phyloP scores from a whole-genome alignment of 1,284 basidiomycete species.

The Sporisorium reilianum region DNA sequence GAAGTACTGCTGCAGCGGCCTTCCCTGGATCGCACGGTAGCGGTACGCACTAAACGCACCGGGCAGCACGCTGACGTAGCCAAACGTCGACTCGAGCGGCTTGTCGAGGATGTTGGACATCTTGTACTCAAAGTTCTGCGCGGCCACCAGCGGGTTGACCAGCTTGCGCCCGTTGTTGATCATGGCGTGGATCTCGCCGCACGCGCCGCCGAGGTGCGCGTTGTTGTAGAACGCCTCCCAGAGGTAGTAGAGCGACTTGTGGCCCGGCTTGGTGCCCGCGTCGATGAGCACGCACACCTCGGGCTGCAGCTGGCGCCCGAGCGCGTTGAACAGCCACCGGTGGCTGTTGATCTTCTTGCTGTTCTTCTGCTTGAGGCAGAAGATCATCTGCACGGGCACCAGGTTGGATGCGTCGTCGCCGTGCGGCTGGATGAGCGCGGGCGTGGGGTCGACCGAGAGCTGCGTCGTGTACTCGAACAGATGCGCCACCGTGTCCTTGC shows the following conservation, averaged over 20 bases:
- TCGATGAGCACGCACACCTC: constrained; percentile 68
- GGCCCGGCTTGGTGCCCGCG: constrained; percentile 68
- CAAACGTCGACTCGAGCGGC: constrained; percentile 92
- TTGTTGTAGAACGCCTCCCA: constrained; percentile 70
- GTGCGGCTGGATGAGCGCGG: constrained; percentile 89
- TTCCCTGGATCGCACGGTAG: constrained; percentile 88
- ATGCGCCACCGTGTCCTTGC: constrained; percentile 84
- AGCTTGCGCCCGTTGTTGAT: constrained; percentile 65
- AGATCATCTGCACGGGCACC: constrained; percentile 93
- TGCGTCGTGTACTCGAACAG: constrained; percentile 80
- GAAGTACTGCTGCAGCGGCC: constrained; percentile 96
- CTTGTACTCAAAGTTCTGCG: constrained; percentile 97
- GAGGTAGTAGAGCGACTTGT: constrained; percentile 66
- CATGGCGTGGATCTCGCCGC: constrained; percentile 69
- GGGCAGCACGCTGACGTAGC: constrained; percentile 89
- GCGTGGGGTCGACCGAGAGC: constrained; percentile 82
- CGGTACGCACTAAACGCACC: constrained; percentile 97
- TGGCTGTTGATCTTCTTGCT: constrained; percentile 76
- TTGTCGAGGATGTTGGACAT: constrained; percentile 84
- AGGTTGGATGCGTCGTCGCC: constrained; percentile 83
- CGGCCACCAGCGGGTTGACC: constrained; percentile 73
- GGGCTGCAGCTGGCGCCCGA: constrained; percentile 77
- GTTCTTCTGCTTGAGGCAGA: constrained; percentile 95
- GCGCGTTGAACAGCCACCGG: constrained; percentile 97
- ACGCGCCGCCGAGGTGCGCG: constrained; percentile 66